These are phyloP conservation scores for Rhynchosporium secalis DNA, from an alignment of 2,329 filamentous ascomycete species.

Conservation along the genomic window DNA sequence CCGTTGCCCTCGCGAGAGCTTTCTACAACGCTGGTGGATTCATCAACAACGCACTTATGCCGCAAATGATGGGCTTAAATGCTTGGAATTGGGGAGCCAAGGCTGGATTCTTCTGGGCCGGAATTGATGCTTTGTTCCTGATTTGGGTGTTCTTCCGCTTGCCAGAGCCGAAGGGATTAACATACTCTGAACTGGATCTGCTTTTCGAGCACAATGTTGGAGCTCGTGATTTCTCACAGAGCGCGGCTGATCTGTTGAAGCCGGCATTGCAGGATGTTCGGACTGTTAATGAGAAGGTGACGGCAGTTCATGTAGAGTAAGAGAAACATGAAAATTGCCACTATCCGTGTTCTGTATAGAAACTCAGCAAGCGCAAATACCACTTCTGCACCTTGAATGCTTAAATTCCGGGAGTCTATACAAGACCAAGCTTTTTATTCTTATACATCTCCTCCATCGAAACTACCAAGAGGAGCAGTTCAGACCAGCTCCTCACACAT, in stretches of 20 bases:
- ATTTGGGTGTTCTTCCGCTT: constrained; percentile 9
- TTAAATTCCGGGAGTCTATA: no score
- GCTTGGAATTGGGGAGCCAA: constrained; percentile 9
- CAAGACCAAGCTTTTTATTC: no score
- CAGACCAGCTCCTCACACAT: no score
- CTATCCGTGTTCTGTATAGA: background rate
- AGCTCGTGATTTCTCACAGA: constrained; percentile 3
- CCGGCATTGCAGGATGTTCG: constrained; percentile 5
- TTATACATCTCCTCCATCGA: no score
- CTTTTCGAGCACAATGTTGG: constrained; percentile 5
- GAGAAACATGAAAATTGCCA: background rate
- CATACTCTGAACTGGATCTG: constrained; percentile 1
- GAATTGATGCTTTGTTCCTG: constrained; percentile 9
- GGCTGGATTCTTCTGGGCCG: constrained; percentile 8
- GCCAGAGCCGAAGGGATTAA: constrained; percentile 6
- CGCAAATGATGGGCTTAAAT: constrained; percentile 2
- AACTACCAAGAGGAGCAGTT: no score
- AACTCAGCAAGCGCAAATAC: no score
- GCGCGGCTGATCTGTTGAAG: constrained; percentile 6
- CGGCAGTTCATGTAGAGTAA: constrained; percentile 4
- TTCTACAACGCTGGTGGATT: constrained; percentile 9
- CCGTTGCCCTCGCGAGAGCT: constrained; percentile 5
- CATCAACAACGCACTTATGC: constrained; percentile 8
- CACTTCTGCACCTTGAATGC: no score
- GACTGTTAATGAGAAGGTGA: background rate